Base-by-base conservation (phyloP, 2,329 filamentous ascomycete species). In the Sporothrix mexicana region DNA sequence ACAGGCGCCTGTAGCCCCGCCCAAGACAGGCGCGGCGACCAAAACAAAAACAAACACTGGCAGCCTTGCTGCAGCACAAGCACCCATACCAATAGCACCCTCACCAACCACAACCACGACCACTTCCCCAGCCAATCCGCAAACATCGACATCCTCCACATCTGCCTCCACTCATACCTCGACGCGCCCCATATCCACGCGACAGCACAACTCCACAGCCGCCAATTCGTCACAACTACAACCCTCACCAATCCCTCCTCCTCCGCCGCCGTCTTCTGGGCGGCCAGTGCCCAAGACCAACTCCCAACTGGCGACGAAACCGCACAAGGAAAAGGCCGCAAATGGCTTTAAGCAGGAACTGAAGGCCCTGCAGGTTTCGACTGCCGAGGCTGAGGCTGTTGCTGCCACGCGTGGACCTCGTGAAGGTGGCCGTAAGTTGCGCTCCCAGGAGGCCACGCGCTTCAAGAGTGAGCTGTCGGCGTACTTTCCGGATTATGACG, bases 401-500 rank as follows among this genome's bases (percentile, higher is more conserved):
- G 72, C 73, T 23, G 69, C 36, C 23, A 72, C 74, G 17, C 47
- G 53, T 13, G 72, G 45, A 2, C 49, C 73, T 3, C 71, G 49
- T 45, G 84, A 90, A 74, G 91, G 93, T 77, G 92, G 95, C 76
- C 87, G 88, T 78, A 95, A 94, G 79, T 84, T 98, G 80, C 89
- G 95, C 75, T 97, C 94, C 70, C 93, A 97, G 78, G 94, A 97
- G 78, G 92, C 92, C 12, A 91, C 91, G 69, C 88, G 93, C 77
- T 91, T 94, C 83, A 97, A 97, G 86, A 98, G 94, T 82, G 95
- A 98, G 79, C 86, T 98, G 74, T 91, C 94, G 51, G 88, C 90
- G 66, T 98, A 97, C 83, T 98, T 98, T 79, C 91, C 93, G 70
- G 95, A 97, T 79, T 98, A 97, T 81, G 95, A 98, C 82, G 93